Conservation (phyloP, 306 rosid species). For the Gynostemma pentaphyllum region DNA sequence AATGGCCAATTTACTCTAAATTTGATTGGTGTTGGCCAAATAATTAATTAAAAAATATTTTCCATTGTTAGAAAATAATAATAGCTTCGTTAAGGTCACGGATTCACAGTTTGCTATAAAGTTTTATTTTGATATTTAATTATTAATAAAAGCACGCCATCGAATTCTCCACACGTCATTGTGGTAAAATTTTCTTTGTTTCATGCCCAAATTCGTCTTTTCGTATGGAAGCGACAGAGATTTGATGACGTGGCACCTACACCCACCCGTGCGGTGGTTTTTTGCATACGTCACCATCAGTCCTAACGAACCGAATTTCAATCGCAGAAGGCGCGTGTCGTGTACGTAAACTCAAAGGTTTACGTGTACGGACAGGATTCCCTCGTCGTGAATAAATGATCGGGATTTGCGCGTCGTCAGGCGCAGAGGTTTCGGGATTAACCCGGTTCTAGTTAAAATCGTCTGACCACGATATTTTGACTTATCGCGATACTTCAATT, state of each 20-base stretch:
- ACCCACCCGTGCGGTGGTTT: constrained; percentile 16
- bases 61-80: too few relatives aligned
- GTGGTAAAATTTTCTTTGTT: not conserved
- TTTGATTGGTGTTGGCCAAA: too few relatives aligned
- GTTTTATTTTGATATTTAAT: too few relatives aligned
- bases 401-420: too few relatives aligned
- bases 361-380: not conserved
- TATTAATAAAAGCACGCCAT: too few relatives aligned
- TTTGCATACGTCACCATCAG: not conserved
- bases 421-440: not conserved
- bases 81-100: too few relatives aligned
- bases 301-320: not conserved
- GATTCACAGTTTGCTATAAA: too few relatives aligned
- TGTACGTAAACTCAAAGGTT: not conserved
- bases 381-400: not conserved
- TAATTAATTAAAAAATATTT: too few relatives aligned
- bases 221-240: constrained; percentile 16
- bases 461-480: not conserved
- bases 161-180: not conserved
- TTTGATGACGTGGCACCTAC: constrained; percentile 12
- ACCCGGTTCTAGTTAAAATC: not conserved
- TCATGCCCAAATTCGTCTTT: not conserved
- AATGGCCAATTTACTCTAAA: too few relatives aligned
- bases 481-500: not conserved
- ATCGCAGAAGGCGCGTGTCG: not conserved